Evolutionary conservation across 1,139 yeast species (phyloP).

Genomic region (Geotrichum europaeum): DNA sequence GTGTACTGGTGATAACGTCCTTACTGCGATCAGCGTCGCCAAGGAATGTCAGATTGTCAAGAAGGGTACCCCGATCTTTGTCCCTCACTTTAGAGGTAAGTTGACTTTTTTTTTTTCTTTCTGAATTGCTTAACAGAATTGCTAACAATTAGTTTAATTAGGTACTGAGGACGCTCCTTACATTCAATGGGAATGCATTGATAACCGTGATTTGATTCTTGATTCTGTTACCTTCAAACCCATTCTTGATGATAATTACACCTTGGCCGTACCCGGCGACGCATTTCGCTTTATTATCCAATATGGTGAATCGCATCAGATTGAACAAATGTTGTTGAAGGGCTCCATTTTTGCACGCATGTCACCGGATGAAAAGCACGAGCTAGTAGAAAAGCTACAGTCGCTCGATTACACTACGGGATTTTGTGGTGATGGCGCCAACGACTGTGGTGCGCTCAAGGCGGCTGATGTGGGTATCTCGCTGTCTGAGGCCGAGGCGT

Average conservation of each 20-base stretch:
- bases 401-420: conserved; percentile 86
- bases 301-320: conserved; percentile 32
- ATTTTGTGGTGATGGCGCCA: conserved; percentile 88
- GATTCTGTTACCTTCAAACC: conserved; percentile 64
- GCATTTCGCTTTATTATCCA: conserved; percentile 70
- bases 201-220: conserved; percentile 36
- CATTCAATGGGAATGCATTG: conserved; percentile 38
- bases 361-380: conserved; percentile 99
- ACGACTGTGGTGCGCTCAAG: conserved; percentile 96
- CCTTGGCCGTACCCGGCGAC: conserved; percentile 88
- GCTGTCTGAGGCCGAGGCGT: conserved; percentile 94
- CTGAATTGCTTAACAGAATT: conserved; percentile 17
- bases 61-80: conserved; percentile 47
- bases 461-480: conserved; percentile 98
- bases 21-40: conserved; percentile 92
- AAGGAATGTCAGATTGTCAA: conserved; percentile 68
- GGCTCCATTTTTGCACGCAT: conserved; percentile 85
- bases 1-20: conserved; percentile 96
- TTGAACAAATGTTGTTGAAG: conserved; percentile 59
- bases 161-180: conserved; percentile 11
- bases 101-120: background rate
- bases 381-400: conserved; percentile 82
- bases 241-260: conserved; percentile 39
- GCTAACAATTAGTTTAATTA: conserved; percentile 13
- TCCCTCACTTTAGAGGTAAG: conserved; percentile 49